Evolutionary conservation across 371 early-diverging fungal species (phyloP).

Genomic region (Mucor circinelloides): DNA sequence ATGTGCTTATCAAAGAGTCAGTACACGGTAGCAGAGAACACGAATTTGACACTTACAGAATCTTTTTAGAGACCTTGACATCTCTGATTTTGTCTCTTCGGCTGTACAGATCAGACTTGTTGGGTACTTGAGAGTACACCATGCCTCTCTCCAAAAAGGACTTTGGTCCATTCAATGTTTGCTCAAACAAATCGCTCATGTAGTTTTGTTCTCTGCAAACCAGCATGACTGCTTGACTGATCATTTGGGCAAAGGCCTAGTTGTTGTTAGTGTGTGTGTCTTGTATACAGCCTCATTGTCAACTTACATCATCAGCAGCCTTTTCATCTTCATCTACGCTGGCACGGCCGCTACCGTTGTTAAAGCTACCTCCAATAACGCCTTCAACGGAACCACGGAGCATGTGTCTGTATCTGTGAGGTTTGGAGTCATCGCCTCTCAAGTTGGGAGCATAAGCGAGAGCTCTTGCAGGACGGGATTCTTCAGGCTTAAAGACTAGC

Average conservation of each 20-base stretch:
- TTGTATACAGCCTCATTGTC: neutral
- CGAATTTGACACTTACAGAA: conserved; percentile 35
- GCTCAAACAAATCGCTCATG: conserved; percentile 77
- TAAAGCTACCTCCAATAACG: conserved; percentile 22
- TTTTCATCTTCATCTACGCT: conserved; percentile 53
- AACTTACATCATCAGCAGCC: conserved; percentile 42
- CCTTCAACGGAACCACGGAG: conserved; percentile 53
- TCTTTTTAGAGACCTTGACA: conserved; percentile 63
- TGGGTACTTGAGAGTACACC: conserved; percentile 46
- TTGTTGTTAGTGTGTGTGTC: neutral
- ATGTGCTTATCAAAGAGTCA: conserved; percentile 42
- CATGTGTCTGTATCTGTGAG: conserved; percentile 50
- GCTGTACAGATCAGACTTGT: conserved; percentile 40
- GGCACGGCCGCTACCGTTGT: conserved; percentile 17
- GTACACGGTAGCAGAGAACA: neutral
- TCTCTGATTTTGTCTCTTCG: conserved; percentile 67
- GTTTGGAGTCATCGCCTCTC: conserved; percentile 36
- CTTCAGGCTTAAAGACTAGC: conserved; percentile 50
- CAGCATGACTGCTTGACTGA: conserved; percentile 48
- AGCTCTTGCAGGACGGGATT: conserved; percentile 49
- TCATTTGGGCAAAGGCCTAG: conserved; percentile 55
- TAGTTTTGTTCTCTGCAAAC: conserved; percentile 81
- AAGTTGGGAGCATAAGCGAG: conserved; percentile 47
- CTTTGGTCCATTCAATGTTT: conserved; percentile 40
- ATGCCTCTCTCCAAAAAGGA: conserved; percentile 49